Conservation (phyloP, 345 rosid genomes). For the Boechera retrofracta region DNA sequence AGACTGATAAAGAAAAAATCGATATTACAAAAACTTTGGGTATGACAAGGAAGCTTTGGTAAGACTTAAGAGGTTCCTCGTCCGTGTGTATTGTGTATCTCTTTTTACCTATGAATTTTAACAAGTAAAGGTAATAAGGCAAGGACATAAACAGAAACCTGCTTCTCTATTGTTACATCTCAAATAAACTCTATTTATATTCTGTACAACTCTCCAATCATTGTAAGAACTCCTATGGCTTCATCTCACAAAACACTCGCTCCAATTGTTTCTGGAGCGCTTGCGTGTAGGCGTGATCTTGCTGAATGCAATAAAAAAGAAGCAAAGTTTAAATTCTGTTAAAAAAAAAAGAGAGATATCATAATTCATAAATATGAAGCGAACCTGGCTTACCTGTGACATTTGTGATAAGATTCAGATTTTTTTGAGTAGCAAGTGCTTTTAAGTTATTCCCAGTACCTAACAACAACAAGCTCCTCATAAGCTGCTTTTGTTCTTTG, state of each 20-base stretch:
- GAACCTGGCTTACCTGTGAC: not conserved
- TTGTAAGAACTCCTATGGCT: not conserved
- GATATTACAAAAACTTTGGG: no score
- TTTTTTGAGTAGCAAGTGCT: slow-evolving; percentile 78
- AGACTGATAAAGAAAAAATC: no score
- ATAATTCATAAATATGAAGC: not conserved
- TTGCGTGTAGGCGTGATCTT: not conserved
- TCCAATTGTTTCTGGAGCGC: not conserved
- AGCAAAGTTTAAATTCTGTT: not conserved
- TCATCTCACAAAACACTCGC: not conserved
- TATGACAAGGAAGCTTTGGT: no score
- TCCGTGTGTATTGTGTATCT: no score
- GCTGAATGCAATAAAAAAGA: not conserved
- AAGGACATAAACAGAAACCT: not conserved
- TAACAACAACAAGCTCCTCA: slow-evolving; percentile 74
- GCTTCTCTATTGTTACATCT: not conserved
- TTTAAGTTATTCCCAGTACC: slow-evolving; percentile 75
- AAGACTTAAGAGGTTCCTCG: no score
- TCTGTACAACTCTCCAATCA: not conserved
- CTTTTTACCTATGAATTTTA: not conserved
- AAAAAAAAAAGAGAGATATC: not conserved
- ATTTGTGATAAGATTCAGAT: slow-evolving; percentile 29
- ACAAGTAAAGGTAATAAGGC: not conserved
- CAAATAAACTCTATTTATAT: not conserved
- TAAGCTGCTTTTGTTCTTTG: slow-evolving; percentile 86